Base-by-base conservation (phyloP, 768 basidiomycete genomes). In the Serendipita sp. region DNA sequence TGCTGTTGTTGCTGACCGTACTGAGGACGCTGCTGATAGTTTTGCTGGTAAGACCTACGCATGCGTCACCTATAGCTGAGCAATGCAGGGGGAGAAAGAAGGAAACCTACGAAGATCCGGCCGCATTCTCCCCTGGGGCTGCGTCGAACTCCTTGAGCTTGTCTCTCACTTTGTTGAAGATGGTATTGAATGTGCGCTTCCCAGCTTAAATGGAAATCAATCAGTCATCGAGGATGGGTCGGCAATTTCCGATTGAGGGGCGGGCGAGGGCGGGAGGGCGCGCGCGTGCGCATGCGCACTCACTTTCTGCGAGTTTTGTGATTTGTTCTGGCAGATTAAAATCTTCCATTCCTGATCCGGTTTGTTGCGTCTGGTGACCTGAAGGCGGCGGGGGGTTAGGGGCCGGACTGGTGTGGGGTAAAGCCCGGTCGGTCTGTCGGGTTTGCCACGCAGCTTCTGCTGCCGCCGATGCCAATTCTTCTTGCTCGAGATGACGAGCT, bases 401-500 rank as follows among this genome's bases (percentile, higher is more conserved):
- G n/a, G n/a, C 45, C 9, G 45, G 45, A 20, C 20, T n/a, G 45
- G 9, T n/a, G 20, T 20, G 20, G 45, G 45, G 45, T 38, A 38
- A 38, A 38, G 38, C 5, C 38, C 38, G 38, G 38, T 38, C 38
- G 5, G 38, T 38, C 38, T 38, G 38, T 28, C 45, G 45, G 26
- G 45, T 20, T 20, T 48, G n/a, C 45, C 45, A 48, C 3, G 45
- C 45, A 38, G 38, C n/a, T n/a, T n/a, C n/a, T 26, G 13, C 11
- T n/a, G 33, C 53, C 17, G 53, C 53, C 17, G 53, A 13, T n/a
- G 53, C 24, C n/a, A 58, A 31, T 33, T 58, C 53, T 58, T 58
- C 53, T 24, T 58, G 26, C 53, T 58, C 53, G 17, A 58, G 31
- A n/a, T 58, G 53, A 22, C 53, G 53, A n/a, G 53, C 53, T 11